phyloP scores from a whole-genome alignment of 805 yeast genomes.

The Sugiyamaella qingdaonensis region DNA sequence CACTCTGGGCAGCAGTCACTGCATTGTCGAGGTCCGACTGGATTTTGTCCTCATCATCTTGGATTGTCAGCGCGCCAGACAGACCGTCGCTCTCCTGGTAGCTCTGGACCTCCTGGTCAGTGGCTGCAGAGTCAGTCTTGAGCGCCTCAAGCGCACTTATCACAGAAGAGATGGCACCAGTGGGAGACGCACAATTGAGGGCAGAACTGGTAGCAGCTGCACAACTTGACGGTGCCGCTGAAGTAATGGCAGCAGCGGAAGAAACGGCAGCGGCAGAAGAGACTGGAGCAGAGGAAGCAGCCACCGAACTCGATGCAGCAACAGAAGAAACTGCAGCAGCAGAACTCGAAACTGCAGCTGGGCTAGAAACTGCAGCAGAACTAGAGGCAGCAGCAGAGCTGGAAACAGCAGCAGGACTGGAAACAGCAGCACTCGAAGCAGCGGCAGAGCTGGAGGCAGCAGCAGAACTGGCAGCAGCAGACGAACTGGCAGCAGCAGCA shows the following conservation, averaged over 20 bases:
- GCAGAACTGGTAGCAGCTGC: neutral
- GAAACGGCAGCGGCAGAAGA: neutral
- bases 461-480: neutral
- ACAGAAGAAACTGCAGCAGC: neutral
- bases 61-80: conserved; percentile 28
- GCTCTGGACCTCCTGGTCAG: conserved; percentile 10
- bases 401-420: neutral
- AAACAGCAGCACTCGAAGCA: neutral
- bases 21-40: conserved; percentile 17
- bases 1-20: conserved; percentile 10
- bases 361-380: neutral
- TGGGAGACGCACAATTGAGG: neutral
- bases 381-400: conserved; percentile 1
- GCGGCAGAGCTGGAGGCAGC: conserved; percentile 5
- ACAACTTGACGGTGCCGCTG: neutral
- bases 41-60: conserved; percentile 22
- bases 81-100: conserved; percentile 22
- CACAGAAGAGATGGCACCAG: conserved; percentile 2
- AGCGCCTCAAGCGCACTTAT: conserved; percentile 13
- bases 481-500: too few species aligned
- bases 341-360: neutral
- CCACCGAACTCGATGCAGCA: neutral
- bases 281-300: neutral
- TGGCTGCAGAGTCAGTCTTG: conserved; percentile 8
- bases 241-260: neutral